Evolutionary conservation across 805 yeast species (phyloP), one percentile per base, ranked within the genome.

Genomic region (Zygoascus tannicola): DNA sequence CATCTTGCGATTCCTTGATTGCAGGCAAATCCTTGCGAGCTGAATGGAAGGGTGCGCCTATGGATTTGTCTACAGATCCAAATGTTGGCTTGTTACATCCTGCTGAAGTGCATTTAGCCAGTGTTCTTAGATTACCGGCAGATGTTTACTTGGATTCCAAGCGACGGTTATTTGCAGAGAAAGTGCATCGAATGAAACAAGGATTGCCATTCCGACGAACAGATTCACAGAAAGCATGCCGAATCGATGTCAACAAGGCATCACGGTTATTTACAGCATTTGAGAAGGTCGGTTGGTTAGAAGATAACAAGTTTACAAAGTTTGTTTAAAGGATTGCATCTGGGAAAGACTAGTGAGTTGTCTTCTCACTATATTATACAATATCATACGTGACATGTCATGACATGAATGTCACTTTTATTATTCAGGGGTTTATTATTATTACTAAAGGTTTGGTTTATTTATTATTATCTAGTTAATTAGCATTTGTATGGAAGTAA

Each of bases 21-120:
- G 54, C 76, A 56, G 67, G 73, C 45, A 79, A 81, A 65, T 78
- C 85, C 51, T 70, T 88, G 54, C 81, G 81, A 58, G 84, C 94
- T 30, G 97, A 90, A 62, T 90, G 98, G 98, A 90, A 88, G 67
- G 98, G 97, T 8, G 94, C 87, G 55, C 94, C 97, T 32, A 87
- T 90, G 96, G 94, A 85, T 62, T 72, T 90, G 45, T 70, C 81
- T 15, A 56, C 64, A 26, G 97, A 92, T 63, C 94, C 95, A 18
- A 73, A 85, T 52, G 63, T 74, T 41, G 66, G 66, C 38, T 73
- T 80, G 54, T 71, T 92, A 51, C 97, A 90, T 63, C 97, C 97
- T 0, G 95, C 96, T 3, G 98, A 90, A 65, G 73, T 82, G 14
- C 71, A 74, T 35, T 70, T 90, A 49, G 97, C 97, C 3, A 81